Evolutionary conservation across 75 land plant species (phyloP).

Genomic region (Larix kaempferi): DNA sequence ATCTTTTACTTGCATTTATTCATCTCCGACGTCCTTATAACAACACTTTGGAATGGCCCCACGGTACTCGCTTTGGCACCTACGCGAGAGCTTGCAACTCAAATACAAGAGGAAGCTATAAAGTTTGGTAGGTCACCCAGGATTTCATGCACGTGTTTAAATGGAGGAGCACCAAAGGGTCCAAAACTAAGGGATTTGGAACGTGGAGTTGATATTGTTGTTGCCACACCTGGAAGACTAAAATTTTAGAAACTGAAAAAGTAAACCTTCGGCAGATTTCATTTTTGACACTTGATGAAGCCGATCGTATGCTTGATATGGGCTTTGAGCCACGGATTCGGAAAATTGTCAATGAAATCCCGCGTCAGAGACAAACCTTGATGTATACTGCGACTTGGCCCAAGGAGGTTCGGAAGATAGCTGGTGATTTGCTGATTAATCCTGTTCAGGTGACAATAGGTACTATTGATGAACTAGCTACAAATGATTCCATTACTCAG

Average conservation of each 20-base stretch:
- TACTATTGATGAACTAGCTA: conserved; percentile 60
- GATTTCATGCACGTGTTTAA: conserved; percentile 70
- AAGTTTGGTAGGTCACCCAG: conserved; percentile 71
- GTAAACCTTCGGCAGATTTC: conserved; percentile 57
- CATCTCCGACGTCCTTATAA: conserved; percentile 41
- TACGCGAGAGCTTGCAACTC: conserved; percentile 78
- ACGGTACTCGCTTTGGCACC: conserved; percentile 73
- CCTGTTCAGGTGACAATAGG: conserved; percentile 82
- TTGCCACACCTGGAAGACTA: conserved; percentile 77
- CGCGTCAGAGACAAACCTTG: conserved; percentile 56
- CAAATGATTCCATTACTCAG: conserved; percentile 76
- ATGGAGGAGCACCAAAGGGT: conserved; percentile 94
- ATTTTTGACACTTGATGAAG: conserved; percentile 76
- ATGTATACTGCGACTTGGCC: conserved; percentile 94
- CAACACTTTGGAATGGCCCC: conserved; percentile 48
- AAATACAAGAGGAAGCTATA: conserved; percentile 71
- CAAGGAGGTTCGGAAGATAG: conserved; percentile 70
- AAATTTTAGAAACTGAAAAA: conserved; percentile 66
- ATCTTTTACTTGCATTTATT: conserved; percentile 58
- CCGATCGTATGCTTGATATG: conserved; percentile 89
- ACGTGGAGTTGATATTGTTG: conserved; percentile 73
- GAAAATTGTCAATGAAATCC: conserved; percentile 78
- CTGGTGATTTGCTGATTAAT: conserved; percentile 58
- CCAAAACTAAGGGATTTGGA: conserved; percentile 76
- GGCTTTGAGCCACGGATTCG: conserved; percentile 89